Percentiles rank a stretch among this genome's conserved stretches.
Evolutionary conservation across 331 rosid species (phyloP).

Genomic region (Pyracantha coccinea): DNA sequence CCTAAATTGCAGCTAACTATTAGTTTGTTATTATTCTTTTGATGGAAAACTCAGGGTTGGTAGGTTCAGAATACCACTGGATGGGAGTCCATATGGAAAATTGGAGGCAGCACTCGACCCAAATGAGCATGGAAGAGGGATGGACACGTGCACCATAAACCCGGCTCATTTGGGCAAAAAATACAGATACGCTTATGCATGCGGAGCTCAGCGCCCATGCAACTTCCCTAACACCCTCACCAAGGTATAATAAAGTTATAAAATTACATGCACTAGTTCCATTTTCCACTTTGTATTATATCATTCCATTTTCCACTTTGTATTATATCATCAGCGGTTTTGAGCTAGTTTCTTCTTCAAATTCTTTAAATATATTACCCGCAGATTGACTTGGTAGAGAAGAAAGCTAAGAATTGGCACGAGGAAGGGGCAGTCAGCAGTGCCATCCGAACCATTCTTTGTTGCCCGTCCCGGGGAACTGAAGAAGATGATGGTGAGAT

Average conservation of each 20-base stretch:
- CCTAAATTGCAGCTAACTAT: neutral
- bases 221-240: constrained; percentile 94
- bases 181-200: constrained; percentile 88
- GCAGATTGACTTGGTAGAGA: constrained; percentile 64
- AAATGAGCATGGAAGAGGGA: constrained; percentile 89
- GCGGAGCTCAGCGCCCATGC: constrained; percentile 94
- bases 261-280: neutral
- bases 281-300: neutral
- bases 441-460: constrained; percentile 87
- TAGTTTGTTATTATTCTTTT: neutral
- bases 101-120: constrained; percentile 82
- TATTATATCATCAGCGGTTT: neutral
- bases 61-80: constrained; percentile 67
- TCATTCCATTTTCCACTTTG: too few relatives aligned
- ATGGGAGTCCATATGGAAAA: constrained; percentile 67
- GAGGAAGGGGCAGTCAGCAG: constrained; percentile 59
- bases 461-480: constrained; percentile 82
- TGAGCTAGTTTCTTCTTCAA: neutral
- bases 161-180: constrained; percentile 59
- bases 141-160: constrained; percentile 96
- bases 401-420: constrained; percentile 69
- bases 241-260: constrained; percentile 33
- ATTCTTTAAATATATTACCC: neutral
- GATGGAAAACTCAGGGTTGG: constrained; percentile 53
- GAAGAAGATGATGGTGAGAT: constrained; percentile 88